Base-by-base conservation (phyloP, 148 eudicot species). In the Vaccinium macrocarpon region DNA sequence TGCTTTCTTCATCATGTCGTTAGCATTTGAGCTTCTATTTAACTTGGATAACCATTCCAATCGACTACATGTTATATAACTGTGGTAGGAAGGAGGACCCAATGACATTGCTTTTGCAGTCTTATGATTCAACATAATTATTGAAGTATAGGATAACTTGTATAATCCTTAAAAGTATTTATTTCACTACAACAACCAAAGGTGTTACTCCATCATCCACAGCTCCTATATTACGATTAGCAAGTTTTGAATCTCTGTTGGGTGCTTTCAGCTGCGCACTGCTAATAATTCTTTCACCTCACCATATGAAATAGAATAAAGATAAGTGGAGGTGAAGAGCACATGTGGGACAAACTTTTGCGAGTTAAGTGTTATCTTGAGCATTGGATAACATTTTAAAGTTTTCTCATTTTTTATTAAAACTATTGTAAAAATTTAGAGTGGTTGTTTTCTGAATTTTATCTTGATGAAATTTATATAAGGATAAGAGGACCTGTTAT, bases 221-320 rank as follows among this genome's bases (percentile, higher is more conserved):
- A 19, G 2, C 27, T 75, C 7, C 13, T 75, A 8, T 74, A 42
- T 61, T 74, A 7, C 18, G 13, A 74, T 21, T 18, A 19, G 27
- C 52, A n/a, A 75, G n/a, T 16, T 38, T 75, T 75, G 78, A n/a
- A 74, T 74, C 48, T 72, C 76, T 16, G n/a, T 72, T 72, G 48
- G 50, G 49, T 72, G 76, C 21, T 72, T 72, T 72, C 1, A 35
- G 75, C 16, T 3, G 75, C 48, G 32, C 16, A 29, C 75, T 72
- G 76, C 15, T 70, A 38, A 72, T 25, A 27, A 70, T 70, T 14
- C 74, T 70, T 70, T 70, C 74, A 29, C 74, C 38, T 70, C 15
- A 32, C 35, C 35, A 9, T 12, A 64, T n/a, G 3, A 64, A 23
- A 23, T 64, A 64, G 32, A 23, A 64, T 64, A 64, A 64, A 64